A percentile compares a stretch with the other conserved stretches of the same genome.
phyloP scores from a whole-genome alignment of 2,329 filamentous ascomycete genomes.

The Aquanectria penicillioides region DNA sequence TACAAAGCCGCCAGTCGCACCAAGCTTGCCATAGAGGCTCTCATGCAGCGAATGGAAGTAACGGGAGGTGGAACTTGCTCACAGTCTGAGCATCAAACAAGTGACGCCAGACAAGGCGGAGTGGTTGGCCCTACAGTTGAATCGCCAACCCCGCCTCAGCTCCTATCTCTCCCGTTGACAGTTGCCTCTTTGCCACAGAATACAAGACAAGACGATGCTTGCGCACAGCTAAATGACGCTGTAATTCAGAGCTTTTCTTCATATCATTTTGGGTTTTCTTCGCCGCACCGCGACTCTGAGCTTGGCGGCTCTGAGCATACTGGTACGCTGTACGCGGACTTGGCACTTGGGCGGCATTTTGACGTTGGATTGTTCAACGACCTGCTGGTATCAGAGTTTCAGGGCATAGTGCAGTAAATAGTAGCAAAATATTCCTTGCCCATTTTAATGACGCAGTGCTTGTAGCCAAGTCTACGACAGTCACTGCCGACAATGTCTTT shows the following conservation, averaged over 20 bases:
- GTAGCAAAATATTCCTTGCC: not conserved
- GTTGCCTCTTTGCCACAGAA: too few relatives aligned
- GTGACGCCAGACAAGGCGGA: too few relatives aligned
- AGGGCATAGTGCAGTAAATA: not conserved
- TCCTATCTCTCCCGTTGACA: too few relatives aligned
- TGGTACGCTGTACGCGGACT: not conserved
- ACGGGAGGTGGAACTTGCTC: not conserved
- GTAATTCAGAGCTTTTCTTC: not conserved
- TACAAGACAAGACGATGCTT: too few relatives aligned
- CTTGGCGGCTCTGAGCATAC: not conserved
- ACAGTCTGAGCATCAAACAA: not conserved
- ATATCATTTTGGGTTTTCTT: not conserved
- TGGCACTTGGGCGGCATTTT: not conserved
- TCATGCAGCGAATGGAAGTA: constrained; percentile 1
- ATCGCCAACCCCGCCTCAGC: too few relatives aligned
- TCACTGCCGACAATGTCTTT: too few relatives aligned
- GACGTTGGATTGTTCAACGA: not conserved
- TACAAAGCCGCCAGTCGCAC: not conserved
- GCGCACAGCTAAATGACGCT: not conserved
- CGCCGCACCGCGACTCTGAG: not conserved
- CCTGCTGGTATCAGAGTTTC: not conserved
- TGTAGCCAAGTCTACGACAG: too few relatives aligned
- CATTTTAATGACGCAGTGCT: not conserved
- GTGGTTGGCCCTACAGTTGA: too few relatives aligned
- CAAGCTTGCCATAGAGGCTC: not conserved